Base-by-base conservation (phyloP, 257 asterid species). In the Pogostemon cablin region DNA sequence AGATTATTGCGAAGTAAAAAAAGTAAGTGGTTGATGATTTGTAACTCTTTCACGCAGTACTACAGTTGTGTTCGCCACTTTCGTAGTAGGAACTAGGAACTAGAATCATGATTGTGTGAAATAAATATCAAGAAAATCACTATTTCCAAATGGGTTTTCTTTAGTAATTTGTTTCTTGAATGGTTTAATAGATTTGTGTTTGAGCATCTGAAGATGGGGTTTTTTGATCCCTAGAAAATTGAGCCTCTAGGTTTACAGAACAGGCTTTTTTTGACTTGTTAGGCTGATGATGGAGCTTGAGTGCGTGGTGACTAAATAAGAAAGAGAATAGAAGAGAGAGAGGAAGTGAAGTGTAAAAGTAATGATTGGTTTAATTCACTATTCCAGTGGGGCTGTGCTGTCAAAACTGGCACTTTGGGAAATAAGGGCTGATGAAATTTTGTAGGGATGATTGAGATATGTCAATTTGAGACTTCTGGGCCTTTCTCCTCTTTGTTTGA, bases 371-470 rank as follows among this genome's bases (percentile, higher is more conserved):
- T 58, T 69, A 60, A 49, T 72, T 75, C 76, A 62, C 68, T 54
- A 62, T 74, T 59, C 5, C 7, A 35, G 85, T 84, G 88, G 91
- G 87, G 81, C 87, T 78, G 56, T 70, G 75, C 78, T 77, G 88
- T 81, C 63, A 78, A 83, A 82, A 70, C 69, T 65, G 81, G 76
- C 60, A 86, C 62, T 0, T 81, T 37, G 76, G 81, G 76, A 73
- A 50, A 54, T 55, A 53, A 55, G 54, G 72, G 75, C 60, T 75
- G 83, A 78, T 56, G 65, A 66, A 65, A 52, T 55, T 69, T 74
- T 67, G 76, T 65, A 71, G 84, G 73, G 69, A 54, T 67, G 79
- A 81, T 75, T 84, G 81, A 63, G 63, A 57, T 63, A 70, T 79
- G 79, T 75, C 80, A 78, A 77, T 66, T 67, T 79, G 79, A 70